These are phyloP conservation scores for Colletotrichum camelliae DNA, from an alignment of 2,329 filamentous ascomycete genomes.

Conservation along the genomic window DNA sequence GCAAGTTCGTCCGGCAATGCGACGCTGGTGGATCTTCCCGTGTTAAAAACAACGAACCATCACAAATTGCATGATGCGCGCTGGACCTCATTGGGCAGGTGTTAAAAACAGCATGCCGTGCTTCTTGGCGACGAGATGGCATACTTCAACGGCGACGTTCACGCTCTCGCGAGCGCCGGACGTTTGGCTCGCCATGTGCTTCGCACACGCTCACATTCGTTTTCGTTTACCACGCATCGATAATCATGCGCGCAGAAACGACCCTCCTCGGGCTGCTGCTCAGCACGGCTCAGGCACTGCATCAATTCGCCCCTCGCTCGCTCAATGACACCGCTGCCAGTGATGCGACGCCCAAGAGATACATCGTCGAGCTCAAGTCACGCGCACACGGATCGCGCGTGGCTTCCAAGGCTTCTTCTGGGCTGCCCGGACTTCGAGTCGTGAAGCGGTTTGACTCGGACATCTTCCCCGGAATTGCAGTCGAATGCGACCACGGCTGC, in stretches of 20 bases:
- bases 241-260: neutral
- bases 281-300: neutral
- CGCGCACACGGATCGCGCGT: neutral
- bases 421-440: neutral
- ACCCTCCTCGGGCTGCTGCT: neutral
- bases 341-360: neutral
- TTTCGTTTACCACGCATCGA: neutral
- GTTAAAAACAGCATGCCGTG: neutral
- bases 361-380: slow-evolving; percentile 18
- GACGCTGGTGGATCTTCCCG: neutral
- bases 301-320: neutral
- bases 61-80: neutral
- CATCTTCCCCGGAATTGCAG: slow-evolving; percentile 37
- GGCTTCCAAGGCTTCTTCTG: neutral
- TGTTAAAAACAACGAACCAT: neutral
- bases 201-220: neutral
- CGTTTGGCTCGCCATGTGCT: neutral
- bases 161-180: neutral
- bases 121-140: neutral
- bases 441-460: slow-evolving; percentile 26
- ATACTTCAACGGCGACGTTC: neutral
- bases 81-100: neutral
- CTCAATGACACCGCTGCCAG: neutral
- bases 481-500: slow-evolving; percentile 34
- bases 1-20: neutral